These are phyloP conservation scores for Ichthyophthirius multifiliis DNA, from an alignment of 169 alveolate genomes.

Conservation along the genomic window DNA sequence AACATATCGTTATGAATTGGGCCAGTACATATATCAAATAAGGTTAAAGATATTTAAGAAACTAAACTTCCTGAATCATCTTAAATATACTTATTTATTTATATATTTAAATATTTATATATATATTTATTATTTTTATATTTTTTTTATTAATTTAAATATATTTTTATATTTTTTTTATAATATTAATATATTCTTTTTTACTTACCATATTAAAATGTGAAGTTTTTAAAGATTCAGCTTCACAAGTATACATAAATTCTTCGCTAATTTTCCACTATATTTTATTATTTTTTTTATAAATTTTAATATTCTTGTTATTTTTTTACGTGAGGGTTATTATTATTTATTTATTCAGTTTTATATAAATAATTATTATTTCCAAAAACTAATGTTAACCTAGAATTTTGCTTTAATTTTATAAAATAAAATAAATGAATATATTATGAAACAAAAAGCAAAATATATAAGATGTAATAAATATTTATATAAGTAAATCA, in stretches of 20 bases:
- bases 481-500: no score
- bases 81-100: not conserved
- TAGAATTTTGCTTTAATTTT: no score
- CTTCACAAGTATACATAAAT: not conserved
- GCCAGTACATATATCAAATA: not conserved
- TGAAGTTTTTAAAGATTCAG: not conserved
- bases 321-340: not conserved
- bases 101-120: no score
- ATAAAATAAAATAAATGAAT: no score
- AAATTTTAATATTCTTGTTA: not conserved
- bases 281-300: not conserved
- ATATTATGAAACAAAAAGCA: no score
- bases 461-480: no score
- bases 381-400: not conserved
- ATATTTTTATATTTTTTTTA: no score
- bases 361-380: not conserved
- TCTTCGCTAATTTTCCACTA: constrained; percentile 7
- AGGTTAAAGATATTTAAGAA: not conserved
- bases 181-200: no score
- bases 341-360: not conserved
- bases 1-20: not conserved
- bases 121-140: no score
- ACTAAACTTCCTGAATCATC: not conserved
- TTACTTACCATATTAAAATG: not conserved
- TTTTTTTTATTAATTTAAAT: not conserved